phyloP scores from a whole-genome alignment of 78 protist species.

The Dictyostelium citrinum region DNA sequence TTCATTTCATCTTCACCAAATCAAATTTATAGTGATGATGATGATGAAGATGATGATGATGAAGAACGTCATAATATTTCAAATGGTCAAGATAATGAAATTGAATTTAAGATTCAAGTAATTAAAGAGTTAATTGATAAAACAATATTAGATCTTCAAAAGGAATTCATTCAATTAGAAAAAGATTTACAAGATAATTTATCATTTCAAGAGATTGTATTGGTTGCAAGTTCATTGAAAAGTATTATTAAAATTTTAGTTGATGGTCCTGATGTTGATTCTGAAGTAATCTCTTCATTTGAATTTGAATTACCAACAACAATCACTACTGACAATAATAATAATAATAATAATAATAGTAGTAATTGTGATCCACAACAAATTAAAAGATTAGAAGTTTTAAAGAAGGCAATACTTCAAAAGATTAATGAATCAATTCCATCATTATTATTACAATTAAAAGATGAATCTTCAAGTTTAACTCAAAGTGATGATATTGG shows the following conservation, averaged over 20 bases:
- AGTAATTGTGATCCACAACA: not conserved
- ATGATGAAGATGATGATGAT: not conserved
- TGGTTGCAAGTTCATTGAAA: slow-evolving; percentile 32
- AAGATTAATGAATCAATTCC: slow-evolving; percentile 6
- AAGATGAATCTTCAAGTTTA: not conserved
- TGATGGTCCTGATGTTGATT: slow-evolving; percentile 31
- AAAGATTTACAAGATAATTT: not conserved
- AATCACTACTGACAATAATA: not conserved
- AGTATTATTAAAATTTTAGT: slow-evolving; percentile 12
- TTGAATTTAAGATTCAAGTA: slow-evolving; percentile 5
- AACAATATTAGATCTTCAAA: not conserved
- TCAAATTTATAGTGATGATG: not conserved
- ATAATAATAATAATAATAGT: not conserved
- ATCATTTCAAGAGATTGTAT: slow-evolving; percentile 25
- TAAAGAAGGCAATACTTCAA: slow-evolving; percentile 5
- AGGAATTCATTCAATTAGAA: slow-evolving; percentile 6
- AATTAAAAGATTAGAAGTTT: slow-evolving; percentile 2
- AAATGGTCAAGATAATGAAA: not conserved
- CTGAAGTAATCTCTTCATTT: not conserved
- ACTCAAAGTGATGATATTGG: not conserved
- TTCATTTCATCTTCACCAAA: not conserved
- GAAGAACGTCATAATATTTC: not conserved
- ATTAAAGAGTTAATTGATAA: slow-evolving; percentile 13
- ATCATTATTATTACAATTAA: not conserved
- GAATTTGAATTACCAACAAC: not conserved